Evolutionary conservation across 2,329 filamentous ascomycete species (phyloP).

Genomic region (Cladosporium sphaerospermum): DNA sequence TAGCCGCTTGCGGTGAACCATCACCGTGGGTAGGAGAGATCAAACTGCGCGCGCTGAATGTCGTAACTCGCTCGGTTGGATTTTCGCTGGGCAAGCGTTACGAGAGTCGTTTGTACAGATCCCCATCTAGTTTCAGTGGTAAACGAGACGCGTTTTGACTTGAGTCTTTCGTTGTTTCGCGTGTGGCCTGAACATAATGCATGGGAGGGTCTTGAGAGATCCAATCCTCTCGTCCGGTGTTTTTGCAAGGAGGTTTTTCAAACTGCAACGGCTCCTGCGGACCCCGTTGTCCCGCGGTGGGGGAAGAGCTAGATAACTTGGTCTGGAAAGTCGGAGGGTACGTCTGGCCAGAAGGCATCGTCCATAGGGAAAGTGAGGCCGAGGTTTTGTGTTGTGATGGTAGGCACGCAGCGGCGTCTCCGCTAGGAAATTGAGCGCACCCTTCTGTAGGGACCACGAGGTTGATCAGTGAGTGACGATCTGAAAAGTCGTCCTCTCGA

Average conservation of each 20-base stretch:
- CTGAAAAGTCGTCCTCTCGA: neutral
- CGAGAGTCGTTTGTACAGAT: neutral
- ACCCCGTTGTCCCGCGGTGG: neutral
- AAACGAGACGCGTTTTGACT: neutral
- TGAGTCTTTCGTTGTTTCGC: neutral
- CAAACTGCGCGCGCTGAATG: neutral
- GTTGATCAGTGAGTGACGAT: neutral
- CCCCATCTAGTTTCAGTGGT: neutral
- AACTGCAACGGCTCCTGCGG: neutral
- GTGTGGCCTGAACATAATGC: neutral
- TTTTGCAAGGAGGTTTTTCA: neutral
- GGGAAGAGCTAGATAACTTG: neutral
- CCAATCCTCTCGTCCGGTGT: neutral
- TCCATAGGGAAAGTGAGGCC: neutral
- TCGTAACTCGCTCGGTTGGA: neutral
- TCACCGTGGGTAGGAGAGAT: neutral
- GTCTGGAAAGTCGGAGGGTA: neutral
- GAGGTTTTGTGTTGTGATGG: neutral
- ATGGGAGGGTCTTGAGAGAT: neutral
- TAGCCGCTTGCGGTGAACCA: too few relatives aligned
- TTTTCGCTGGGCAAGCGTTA: neutral
- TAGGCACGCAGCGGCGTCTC: neutral
- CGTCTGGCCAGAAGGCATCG: neutral
- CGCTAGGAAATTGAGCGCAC: neutral
- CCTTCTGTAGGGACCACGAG: neutral